Conservation (phyloP, 2,329 filamentous ascomycete genomes). For the Diaporthe destruens region DNA sequence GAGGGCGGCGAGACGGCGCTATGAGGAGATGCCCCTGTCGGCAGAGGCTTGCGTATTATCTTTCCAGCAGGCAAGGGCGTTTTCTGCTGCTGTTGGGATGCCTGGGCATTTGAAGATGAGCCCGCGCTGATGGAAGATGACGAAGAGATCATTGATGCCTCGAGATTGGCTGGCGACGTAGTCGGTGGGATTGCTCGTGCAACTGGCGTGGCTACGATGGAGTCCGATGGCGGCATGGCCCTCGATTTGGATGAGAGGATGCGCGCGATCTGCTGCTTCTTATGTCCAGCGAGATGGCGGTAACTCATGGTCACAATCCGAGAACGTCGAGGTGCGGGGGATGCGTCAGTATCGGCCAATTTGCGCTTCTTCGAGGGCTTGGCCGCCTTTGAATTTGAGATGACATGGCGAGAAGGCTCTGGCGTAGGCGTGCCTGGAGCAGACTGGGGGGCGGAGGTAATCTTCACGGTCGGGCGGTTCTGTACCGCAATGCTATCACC, state of each 20-base stretch:
- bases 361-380: conserved; percentile 42
- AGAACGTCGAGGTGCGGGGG: conserved; percentile 14
- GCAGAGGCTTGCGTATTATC: conserved; percentile 39
- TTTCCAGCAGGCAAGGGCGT: conserved; percentile 38
- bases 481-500: conserved; percentile 40
- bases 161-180: conserved; percentile 27
- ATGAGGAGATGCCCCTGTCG: conserved; percentile 30
- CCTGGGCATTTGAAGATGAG: conserved; percentile 28
- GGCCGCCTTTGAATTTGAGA: conserved; percentile 12
- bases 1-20: conserved; percentile 25
- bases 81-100: conserved; percentile 30
- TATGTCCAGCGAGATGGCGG: conserved; percentile 15
- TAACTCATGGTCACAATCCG: conserved; percentile 36
- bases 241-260: conserved; percentile 20
- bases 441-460: conserved; percentile 30
- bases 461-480: conserved; percentile 29
- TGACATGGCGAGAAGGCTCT: conserved; percentile 32
- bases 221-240: conserved; percentile 25
- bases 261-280: conserved; percentile 30
- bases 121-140: conserved; percentile 35
- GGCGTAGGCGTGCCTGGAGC: conserved; percentile 10
- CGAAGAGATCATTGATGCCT: conserved; percentile 29
- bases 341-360: conserved; percentile 33
- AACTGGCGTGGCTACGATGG: conserved; percentile 38
- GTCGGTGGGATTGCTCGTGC: conserved; percentile 35